A percentile compares a stretch with the other conserved stretches of the same genome.
Evolutionary conservation across 2,329 filamentous ascomycete species (phyloP).

Genomic region (Biscogniauxia marginata): DNA sequence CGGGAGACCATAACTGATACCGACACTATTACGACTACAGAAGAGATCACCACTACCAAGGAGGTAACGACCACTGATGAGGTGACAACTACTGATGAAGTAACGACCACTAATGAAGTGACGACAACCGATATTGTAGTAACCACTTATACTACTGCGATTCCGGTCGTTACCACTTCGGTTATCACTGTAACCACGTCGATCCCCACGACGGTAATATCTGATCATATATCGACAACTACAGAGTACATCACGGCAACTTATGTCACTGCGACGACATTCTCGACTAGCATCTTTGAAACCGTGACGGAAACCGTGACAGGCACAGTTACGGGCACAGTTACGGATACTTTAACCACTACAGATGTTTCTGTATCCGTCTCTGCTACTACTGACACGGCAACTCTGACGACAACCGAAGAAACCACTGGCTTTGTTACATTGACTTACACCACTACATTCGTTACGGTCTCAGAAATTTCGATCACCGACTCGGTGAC

Average conservation of each 20-base stretch:
- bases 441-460: slow-evolving; percentile 26
- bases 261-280: slow-evolving; percentile 20
- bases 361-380: slow-evolving; percentile 13
- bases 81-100: slow-evolving; percentile 5
- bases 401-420: slow-evolving; percentile 24
- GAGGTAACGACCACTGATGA: not conserved
- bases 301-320: slow-evolving; percentile 12
- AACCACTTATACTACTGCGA: slow-evolving; percentile 22
- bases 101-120: slow-evolving; percentile 5
- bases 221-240: slow-evolving; percentile 18
- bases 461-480: slow-evolving; percentile 26
- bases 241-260: slow-evolving; percentile 24
- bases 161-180: slow-evolving; percentile 23
- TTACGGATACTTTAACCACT: slow-evolving; percentile 14
- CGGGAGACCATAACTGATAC: slow-evolving; percentile 5
- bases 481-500: slow-evolving; percentile 31
- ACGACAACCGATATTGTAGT: slow-evolving; percentile 15
- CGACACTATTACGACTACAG: not conserved
- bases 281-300: slow-evolving; percentile 18
- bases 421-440: slow-evolving; percentile 28
- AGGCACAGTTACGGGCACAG: no score
- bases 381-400: slow-evolving; percentile 17
- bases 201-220: slow-evolving; percentile 24
- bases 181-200: slow-evolving; percentile 19
- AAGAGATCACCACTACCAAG: slow-evolving; percentile 2